Evolutionary conservation across 2,329 filamentous ascomycete genomes (phyloP).

Genomic region (Penicillium paneum): DNA sequence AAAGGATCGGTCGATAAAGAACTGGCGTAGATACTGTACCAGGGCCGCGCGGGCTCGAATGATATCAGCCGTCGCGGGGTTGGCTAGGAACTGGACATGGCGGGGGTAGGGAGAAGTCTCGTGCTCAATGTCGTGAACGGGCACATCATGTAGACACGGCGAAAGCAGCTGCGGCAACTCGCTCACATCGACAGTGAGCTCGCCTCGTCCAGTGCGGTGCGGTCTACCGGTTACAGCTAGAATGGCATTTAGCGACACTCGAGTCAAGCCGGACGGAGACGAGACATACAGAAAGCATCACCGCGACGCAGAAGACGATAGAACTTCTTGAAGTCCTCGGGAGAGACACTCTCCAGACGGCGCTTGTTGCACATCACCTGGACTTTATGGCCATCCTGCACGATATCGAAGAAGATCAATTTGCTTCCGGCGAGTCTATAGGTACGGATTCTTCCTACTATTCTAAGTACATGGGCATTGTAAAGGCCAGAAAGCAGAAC

Average conservation of each 20-base stretch:
- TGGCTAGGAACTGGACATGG: constrained; percentile 82
- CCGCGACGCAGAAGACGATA: constrained; percentile 69
- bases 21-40: constrained; percentile 69
- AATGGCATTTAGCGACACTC: constrained; percentile 6
- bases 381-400: constrained; percentile 66
- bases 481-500: constrained; percentile 25
- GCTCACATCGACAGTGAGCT: constrained; percentile 69
- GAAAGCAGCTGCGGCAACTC: constrained; percentile 69
- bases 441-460: constrained; percentile 68
- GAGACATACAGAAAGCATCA: constrained; percentile 73
- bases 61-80: constrained; percentile 63
- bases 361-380: constrained; percentile 74
- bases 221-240: constrained; percentile 68
- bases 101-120: constrained; percentile 73
- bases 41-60: constrained; percentile 72
- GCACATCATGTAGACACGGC: constrained; percentile 76
- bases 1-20: constrained; percentile 69
- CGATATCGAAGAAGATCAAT: constrained; percentile 79
- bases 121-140: constrained; percentile 64
- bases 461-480: constrained; percentile 39
- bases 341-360: constrained; percentile 35
- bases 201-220: constrained; percentile 66
- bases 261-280: constrained; percentile 34
- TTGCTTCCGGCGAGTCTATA: constrained; percentile 70
- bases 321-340: constrained; percentile 56